Evolutionary conservation across 441 rosid species (phyloP), one percentile per base, ranked within the genome.

Genomic region (Mallotus japonicus): DNA sequence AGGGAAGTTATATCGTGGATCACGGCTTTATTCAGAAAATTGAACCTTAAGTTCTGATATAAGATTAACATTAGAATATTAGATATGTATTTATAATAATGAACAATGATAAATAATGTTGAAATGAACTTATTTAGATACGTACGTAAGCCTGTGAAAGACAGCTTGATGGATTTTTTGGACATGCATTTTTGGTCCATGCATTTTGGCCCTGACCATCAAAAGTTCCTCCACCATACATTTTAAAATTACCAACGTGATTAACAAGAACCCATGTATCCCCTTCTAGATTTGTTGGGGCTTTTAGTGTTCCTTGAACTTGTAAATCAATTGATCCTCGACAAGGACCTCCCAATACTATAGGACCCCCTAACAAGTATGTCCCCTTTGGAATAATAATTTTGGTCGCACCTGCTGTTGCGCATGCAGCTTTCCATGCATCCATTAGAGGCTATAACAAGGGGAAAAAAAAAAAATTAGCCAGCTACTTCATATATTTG

Each of bases 151-250:
- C 80, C 5, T 74, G 73, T 1, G 40, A 8, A 11, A 28, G 22
- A 72, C 85, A 80, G 6, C 40, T 37, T 22, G n/a, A 34, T 4
- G 15, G 1, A 9, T n/a, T 14, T 5, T 55, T 65, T 17, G 15
- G 19, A 69, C 85, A 79, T 2, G 40, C 17, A 44, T 74, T 74
- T 61, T 5, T 17, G 28, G 44, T 65, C 77, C 74, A 79, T 14
- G 77, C 80, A 60, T 4, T n/a, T 6, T 61, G 54, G 24, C 88
- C 88, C 58, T 72, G 82, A 32, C 87, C 85, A n/a, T 85, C 84
- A 9, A 83, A 73, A 28, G 71, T 71, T 46, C 85, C 85, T 1
- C 82, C 74, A 0, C 87, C 84, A 0, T 19, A 56, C 14, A 80
- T 9, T 5, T 37, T 69, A n/a, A 83, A 22, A 9, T 75, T 61